phyloP scores from a whole-genome alignment of 2,329 filamentous ascomycete species.

The Cordyceps cateniannulata region DNA sequence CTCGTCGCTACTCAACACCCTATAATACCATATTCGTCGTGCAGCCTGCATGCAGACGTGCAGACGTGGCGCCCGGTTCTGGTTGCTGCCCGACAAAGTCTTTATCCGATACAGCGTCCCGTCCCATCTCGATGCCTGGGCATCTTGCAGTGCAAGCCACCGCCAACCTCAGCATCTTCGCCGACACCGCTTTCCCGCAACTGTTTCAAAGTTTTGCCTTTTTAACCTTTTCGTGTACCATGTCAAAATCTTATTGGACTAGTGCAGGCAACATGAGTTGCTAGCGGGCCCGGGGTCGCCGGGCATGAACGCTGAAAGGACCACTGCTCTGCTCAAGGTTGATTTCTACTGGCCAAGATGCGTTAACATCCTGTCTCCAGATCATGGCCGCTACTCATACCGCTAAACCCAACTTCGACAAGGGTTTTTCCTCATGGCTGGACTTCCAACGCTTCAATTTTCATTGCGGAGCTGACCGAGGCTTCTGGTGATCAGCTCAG shows the following conservation, averaged over 20 bases:
- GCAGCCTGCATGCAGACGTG: background rate
- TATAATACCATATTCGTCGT: background rate
- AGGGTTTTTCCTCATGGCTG: background rate
- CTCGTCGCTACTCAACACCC: background rate
- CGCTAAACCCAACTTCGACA: background rate
- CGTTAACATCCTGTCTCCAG: background rate
- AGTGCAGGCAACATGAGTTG: background rate
- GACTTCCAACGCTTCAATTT: background rate
- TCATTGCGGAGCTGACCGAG: background rate
- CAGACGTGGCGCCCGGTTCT: background rate
- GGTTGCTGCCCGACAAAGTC: background rate
- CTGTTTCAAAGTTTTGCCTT: constrained; percentile 2
- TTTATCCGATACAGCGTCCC: background rate
- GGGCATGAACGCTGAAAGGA: background rate
- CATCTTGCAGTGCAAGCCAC: background rate
- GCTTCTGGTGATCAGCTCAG: background rate
- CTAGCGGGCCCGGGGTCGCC: constrained; percentile 8
- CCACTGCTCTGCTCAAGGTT: background rate
- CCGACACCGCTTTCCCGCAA: background rate
- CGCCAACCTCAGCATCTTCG: background rate
- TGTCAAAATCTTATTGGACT: background rate
- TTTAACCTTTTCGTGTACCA: background rate
- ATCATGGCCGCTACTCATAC: background rate
- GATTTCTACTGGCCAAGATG: background rate
- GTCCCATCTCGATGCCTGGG: background rate